Percentiles rank a stretch among this genome's conserved stretches.
These are phyloP conservation scores for Penicillium canariense DNA, from an alignment of 495 filamentous ascomycete species.

Conservation along the genomic window DNA sequence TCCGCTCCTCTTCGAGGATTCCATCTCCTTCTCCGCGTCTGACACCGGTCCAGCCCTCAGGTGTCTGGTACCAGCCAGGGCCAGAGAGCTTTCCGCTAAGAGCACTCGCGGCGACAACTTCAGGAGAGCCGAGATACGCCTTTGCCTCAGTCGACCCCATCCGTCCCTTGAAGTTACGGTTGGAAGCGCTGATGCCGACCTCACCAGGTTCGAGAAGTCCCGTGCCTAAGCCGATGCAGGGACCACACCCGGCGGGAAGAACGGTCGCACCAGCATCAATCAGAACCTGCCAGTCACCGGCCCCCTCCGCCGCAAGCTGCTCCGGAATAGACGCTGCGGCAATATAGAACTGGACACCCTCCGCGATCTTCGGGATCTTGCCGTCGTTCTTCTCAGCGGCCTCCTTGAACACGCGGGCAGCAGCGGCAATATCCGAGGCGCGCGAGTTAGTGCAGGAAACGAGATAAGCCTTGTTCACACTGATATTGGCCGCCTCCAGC, in stretches of 20 bases:
- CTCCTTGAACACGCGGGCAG: slow-evolving; percentile 83
- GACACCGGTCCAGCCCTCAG: slow-evolving; percentile 63
- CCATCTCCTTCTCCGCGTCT: slow-evolving; percentile 71
- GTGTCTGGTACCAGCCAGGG: slow-evolving; percentile 76
- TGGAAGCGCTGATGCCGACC: slow-evolving; percentile 83
- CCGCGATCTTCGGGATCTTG: slow-evolving; percentile 68
- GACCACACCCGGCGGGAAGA: slow-evolving; percentile 78
- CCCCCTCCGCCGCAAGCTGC: slow-evolving; percentile 73
- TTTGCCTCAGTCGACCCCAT: slow-evolving; percentile 83
- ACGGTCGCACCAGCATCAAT: slow-evolving; percentile 75
- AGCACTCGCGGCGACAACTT: slow-evolving; percentile 89
- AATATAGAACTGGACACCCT: slow-evolving; percentile 84
- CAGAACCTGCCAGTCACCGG: slow-evolving; percentile 85
- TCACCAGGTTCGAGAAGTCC: slow-evolving; percentile 83
- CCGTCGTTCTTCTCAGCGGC: slow-evolving; percentile 57
- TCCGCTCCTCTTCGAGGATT: slow-evolving; percentile 56
- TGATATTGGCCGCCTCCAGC: slow-evolving; percentile 69
- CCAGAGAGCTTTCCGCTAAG: slow-evolving; percentile 73
- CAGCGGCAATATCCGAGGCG: slow-evolving; percentile 76
- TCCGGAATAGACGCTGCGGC: slow-evolving; percentile 82
- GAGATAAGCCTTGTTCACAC: slow-evolving; percentile 82
- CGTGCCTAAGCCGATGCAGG: slow-evolving; percentile 84
- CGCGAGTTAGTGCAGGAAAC: slow-evolving; percentile 90
- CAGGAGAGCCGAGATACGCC: slow-evolving; percentile 86
- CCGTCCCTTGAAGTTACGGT: slow-evolving; percentile 91